Evolutionary conservation across 2,329 filamentous ascomycete genomes (phyloP), one percentile per base, ranked within the genome.

Genomic region (Diplodia mutila): DNA sequence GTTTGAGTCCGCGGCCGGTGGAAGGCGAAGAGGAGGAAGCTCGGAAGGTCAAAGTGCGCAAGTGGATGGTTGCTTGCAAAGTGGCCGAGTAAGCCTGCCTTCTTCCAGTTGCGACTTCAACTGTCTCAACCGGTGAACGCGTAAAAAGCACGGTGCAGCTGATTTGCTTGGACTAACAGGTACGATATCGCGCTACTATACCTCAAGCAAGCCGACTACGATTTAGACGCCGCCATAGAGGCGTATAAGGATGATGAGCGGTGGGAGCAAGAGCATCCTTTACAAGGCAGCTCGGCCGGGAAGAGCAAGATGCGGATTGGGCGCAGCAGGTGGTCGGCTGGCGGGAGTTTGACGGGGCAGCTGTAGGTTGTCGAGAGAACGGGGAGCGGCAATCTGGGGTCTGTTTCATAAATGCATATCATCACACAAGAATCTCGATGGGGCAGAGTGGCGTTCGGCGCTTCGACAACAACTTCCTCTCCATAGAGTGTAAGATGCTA

Each of bases 31-130:
- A 91, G 54, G 91, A 93, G 73, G 89, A 91, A 78, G 81, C 85
- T 61, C 85, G 88, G 70, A 94, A 92, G 79, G 84, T 81, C 21
- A 89, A 89, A 74, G 84, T 94, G 39, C 84, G 92, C 51, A 86
- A 90, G 69, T 94, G 90, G 83, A 94, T 94, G 91, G 88, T 92
- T 2, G 84, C 85, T 11, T 67, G 89, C 79, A 94, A 94, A 76
- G 90, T 92, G 32, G 82, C 86, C 27, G 90, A 94, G 82, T 94
- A 89, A 80, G 48, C 57, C 27, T 51, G 42, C 57, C 27, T 48
- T 53, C 27, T 48, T 53, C n/a, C 25, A 16, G 42, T 16, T 14
- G 37, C 27, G 27, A 57, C 29, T 27, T 6, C 18, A 27, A 39
- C 11, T 3, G 49, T 54, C 18, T 53, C 61, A 54, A 16, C 9